Evolutionary conservation across 225 moss, liverwort and hornwort species (phyloP), one percentile per base, ranked within the genome.

Genomic region (Lunularia cruciata): DNA sequence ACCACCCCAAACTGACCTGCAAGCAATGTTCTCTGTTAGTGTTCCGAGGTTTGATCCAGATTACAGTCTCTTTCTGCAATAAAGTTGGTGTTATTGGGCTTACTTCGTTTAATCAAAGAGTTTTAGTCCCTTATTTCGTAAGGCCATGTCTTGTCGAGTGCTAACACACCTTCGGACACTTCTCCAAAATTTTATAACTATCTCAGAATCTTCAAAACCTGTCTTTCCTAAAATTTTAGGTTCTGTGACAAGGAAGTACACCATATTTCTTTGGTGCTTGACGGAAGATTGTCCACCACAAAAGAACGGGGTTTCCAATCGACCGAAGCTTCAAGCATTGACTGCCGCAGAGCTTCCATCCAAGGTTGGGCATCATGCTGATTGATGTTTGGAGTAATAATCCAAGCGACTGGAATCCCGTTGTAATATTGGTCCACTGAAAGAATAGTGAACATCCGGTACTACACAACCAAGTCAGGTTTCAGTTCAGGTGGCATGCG

Each of bases 331-430:
- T 64, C 73, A 26, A 11, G 13, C 23, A 73, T 45, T 2, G 73
- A 73, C 26, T 58, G 36, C 26, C 45, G 38, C 30, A 73, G 42
- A 46, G 65, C 73, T 27, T 65, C 52, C 73, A 73, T 73, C 73
- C 73, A 73, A 8, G 53, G 64, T 22, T 53, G 35, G n/a, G 42
- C 33, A 37, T 73, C 55, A 6, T 73, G 73, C 42, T 65, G 49
- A 49, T 57, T 73, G 16, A 64, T 33, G 39, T 54, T 66, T 13
- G 65, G 57, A n/a, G 65, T 66, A 32, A 73, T 58, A 16, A 73
- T 64, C 73, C 73, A 73, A 55, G 73, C 73, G 23, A 66, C 73
- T 1, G 73, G 73, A 54, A 73, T 73, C 20, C 63, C 73, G 27
- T 73, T 73, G 56, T 42, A 73, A 15, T 23, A 73, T 8, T 54